These are phyloP conservation scores for Paspalum notatum DNA, from an alignment of 176 grass and related monocot genomes.

Conservation along the genomic window DNA sequence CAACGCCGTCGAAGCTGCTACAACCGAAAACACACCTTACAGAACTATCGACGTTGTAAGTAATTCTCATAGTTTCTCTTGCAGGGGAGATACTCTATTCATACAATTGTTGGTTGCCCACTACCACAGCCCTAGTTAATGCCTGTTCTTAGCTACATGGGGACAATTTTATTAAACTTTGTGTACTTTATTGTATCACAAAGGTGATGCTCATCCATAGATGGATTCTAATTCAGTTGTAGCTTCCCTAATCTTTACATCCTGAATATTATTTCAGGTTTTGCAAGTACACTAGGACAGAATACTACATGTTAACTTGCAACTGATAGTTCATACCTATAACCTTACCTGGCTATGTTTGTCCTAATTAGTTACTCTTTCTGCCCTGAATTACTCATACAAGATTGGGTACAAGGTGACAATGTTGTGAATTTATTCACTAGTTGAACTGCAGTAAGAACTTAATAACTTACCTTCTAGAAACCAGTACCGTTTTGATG, in stretches of 20 bases:
- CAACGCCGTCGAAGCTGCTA: conserved; percentile 40
- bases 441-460: conserved; percentile 16
- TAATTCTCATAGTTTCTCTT: conserved; percentile 28
- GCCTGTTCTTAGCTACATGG: neutral
- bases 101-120: neutral
- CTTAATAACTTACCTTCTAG: conserved; percentile 1
- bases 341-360: neutral
- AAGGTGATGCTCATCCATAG: neutral
- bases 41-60: conserved; percentile 69
- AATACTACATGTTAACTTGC: conserved; percentile 11
- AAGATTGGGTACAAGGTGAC: neutral
- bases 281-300: neutral
- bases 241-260: neutral
- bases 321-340: neutral
- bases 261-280: conserved; percentile 3
- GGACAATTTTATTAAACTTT: neutral
- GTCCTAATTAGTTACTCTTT: neutral
- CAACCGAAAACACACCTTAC: conserved; percentile 66
- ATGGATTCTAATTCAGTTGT: conserved; percentile 13
- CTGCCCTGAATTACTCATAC: neutral
- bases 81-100: neutral
- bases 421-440: conserved; percentile 7
- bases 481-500: neutral
- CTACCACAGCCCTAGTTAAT: conserved; percentile 6
- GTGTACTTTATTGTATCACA: conserved; percentile 12